Evolutionary conservation across 2,329 filamentous ascomycete genomes (phyloP).

Genomic region (Arthrobotrys iridis): DNA sequence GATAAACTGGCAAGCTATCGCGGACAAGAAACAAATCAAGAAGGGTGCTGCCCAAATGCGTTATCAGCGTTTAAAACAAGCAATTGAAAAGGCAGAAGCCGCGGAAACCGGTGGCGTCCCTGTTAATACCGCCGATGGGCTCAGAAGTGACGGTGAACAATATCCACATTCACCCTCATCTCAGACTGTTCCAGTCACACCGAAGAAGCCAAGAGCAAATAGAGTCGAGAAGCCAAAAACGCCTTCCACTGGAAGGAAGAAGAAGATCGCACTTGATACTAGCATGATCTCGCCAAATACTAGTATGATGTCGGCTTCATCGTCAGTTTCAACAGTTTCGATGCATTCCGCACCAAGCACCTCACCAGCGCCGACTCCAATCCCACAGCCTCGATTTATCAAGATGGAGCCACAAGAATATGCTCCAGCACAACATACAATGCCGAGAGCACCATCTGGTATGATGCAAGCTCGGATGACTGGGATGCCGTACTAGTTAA

Average conservation of each 20-base stretch:
- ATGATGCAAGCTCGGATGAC: constrained; percentile 20
- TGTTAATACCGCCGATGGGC: constrained; percentile 8
- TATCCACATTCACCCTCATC: constrained; percentile 6
- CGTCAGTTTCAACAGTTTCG: background rate
- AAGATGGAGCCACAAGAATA: constrained; percentile 44
- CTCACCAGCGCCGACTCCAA: constrained; percentile 15
- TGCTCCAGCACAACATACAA: constrained; percentile 8
- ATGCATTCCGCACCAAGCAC: constrained; percentile 24
- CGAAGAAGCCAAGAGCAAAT: constrained; percentile 47
- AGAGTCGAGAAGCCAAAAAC: constrained; percentile 49
- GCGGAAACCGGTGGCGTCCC: constrained; percentile 4
- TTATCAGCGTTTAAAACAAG: constrained; percentile 49
- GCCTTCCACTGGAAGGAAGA: constrained; percentile 37
- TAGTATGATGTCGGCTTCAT: constrained; percentile 30
- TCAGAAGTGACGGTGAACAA: constrained; percentile 30
- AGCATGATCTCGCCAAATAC: constrained; percentile 28
- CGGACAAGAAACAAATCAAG: constrained; percentile 53
- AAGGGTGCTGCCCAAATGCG: constrained; percentile 53
- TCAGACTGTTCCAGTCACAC: constrained; percentile 26
- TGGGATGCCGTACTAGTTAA: constrained; percentile 33
- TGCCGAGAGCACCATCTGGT: background rate
- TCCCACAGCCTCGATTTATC: background rate
- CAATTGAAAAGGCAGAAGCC: constrained; percentile 50
- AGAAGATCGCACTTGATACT: constrained; percentile 32
- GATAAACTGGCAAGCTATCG: constrained; percentile 53